Conservation (phyloP, 345 rosid species). For the Acer campestre region DNA sequence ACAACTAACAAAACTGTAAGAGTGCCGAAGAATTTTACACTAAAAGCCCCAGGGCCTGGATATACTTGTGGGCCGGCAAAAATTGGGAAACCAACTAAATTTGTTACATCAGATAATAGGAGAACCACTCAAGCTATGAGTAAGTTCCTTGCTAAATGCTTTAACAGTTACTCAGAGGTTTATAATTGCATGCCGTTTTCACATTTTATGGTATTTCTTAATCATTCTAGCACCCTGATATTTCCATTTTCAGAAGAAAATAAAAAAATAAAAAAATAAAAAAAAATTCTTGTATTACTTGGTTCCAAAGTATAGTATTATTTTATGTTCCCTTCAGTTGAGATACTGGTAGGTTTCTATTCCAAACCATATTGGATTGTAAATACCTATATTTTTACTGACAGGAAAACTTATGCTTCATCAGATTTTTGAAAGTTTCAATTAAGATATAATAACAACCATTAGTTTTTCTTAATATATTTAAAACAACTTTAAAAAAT, state of each 20-base stretch:
- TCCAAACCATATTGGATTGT: neutral
- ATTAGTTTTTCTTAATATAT: neutral
- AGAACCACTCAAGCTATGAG: conserved; percentile 91
- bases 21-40: conserved; percentile 79
- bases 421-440: neutral
- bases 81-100: conserved; percentile 68
- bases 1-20: conserved; percentile 77
- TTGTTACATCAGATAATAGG: conserved; percentile 61
- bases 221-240: neutral
- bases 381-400: neutral
- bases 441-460: neutral
- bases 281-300: neutral
- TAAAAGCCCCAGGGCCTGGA: conserved; percentile 90
- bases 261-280: too few relatives aligned
- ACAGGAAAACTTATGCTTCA: neutral
- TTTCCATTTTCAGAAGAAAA: neutral
- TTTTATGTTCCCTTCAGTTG: neutral
- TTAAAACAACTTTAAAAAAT: neutral
- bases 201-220: neutral
- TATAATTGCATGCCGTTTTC: neutral
- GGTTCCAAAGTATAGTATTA: neutral
- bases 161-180: conserved; percentile 2
- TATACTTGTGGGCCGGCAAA: conserved; percentile 88
- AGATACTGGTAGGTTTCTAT: neutral
- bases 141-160: conserved; percentile 45